These are phyloP conservation scores for Sporodiniella umbellata DNA, from an alignment of 371 early-diverging fungal species.

Conservation along the genomic window DNA sequence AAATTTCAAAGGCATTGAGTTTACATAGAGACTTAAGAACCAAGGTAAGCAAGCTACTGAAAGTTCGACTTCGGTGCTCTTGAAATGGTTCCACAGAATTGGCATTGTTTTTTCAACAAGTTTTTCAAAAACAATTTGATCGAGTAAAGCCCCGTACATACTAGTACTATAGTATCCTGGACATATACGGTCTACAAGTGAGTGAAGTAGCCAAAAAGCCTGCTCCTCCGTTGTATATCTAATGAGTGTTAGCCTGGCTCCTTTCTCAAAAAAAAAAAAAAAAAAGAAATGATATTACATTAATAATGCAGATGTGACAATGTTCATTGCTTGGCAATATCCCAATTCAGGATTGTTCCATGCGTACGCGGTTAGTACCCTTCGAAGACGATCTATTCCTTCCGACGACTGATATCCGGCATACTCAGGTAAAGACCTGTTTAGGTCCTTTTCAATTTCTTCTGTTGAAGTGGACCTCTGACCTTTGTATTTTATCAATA, in stretches of 20 bases:
- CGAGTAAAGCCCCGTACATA: slow-evolving; percentile 95
- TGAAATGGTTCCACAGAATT: slow-evolving; percentile 74
- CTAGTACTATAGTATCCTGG: slow-evolving; percentile 96
- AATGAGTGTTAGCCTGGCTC: background rate
- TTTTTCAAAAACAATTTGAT: slow-evolving; percentile 92
- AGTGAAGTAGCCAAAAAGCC: slow-evolving; percentile 91
- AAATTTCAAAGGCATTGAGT: slow-evolving; percentile 87
- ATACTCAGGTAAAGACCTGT: slow-evolving; percentile 91
- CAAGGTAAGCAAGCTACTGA: slow-evolving; percentile 94
- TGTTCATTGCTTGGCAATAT: slow-evolving; percentile 99
- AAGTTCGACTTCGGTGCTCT: slow-evolving; percentile 86
- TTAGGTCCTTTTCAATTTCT: slow-evolving; percentile 98
- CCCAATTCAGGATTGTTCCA: slow-evolving; percentile 90
- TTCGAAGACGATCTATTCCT: slow-evolving; percentile 87
- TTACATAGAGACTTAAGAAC: slow-evolving; percentile 94
- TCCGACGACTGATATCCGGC: slow-evolving; percentile 87
- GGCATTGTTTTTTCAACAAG: slow-evolving; percentile 80
- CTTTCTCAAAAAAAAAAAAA: no score
- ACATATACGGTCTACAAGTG: slow-evolving; percentile 85
- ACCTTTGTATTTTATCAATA: slow-evolving; percentile 72
- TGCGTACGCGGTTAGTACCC: slow-evolving; percentile 86
- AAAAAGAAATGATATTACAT: slow-evolving; percentile 49
- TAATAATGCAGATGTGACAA: slow-evolving; percentile 90
- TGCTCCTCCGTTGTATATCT: slow-evolving; percentile 93
- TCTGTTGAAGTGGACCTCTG: slow-evolving; percentile 75